Evolutionary conservation across 805 yeast species (phyloP), one percentile per base, ranked within the genome.

Genomic region (Cyberlindnera mississippiensis): DNA sequence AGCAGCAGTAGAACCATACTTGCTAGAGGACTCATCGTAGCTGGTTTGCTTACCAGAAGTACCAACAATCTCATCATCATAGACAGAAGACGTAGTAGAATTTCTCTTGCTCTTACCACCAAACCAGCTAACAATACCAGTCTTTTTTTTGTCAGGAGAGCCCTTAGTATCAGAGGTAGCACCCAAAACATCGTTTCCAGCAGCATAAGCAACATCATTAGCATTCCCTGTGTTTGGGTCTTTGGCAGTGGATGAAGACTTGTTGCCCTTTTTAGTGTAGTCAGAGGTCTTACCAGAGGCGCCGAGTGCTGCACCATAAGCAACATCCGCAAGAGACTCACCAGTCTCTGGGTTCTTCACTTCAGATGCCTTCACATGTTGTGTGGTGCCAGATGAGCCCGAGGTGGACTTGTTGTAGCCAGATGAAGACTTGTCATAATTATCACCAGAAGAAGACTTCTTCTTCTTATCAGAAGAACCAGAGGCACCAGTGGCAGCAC

Each of bases 161-260:
- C 6, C 13, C 4, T 26, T 38, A 2, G 17, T 24, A 14, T 20
- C 31, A 19, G 42, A 27, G 12, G 41, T 37, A 17, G 39, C 40
- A 24, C 42, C 42, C 14, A 37, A 17, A 4, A 39, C 35, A 40
- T 33, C 35, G 27, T 28, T 24, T 1, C 49, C 50, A 28, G 51
- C 36, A 16, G 49, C 46, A 28, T 38, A 33, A 8, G 39, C 46
- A 24, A 42, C 45, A 18, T 45, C 45, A 6, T 40, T 47, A 24
- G 45, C 27, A 19, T 32, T 32, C 14, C 37, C 44, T 28, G 38
- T 44, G 4, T 36, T 33, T 27, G 36, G 36, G 22, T 27, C 38
- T 19, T 18, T 15, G 22, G 39, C 30, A 9, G 10, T 26, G 9
- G 19, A 27, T 27, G 29, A 18, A 30, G 20, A 10, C 33, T 30